Evolutionary conservation across 140 eudicot genomes (phyloP).

Genomic region (Bidens hawaiensis): DNA sequence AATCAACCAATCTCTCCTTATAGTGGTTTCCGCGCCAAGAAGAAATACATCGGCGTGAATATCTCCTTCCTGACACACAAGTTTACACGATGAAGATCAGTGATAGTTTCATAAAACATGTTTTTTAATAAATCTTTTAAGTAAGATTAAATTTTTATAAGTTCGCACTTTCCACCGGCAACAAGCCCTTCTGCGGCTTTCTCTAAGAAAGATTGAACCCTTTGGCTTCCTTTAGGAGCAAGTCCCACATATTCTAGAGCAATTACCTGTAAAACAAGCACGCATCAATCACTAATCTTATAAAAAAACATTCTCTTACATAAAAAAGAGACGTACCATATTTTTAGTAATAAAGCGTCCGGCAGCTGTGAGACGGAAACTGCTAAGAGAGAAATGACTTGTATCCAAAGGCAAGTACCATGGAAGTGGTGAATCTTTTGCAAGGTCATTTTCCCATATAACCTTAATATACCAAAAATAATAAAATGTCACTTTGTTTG

Average conservation of each 20-base stretch:
- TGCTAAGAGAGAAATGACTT: slow-evolving; percentile 75
- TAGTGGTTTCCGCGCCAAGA: slow-evolving; percentile 81
- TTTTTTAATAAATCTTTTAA: neutral
- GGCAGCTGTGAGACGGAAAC: slow-evolving; percentile 78
- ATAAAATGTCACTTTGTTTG: slow-evolving; percentile 7
- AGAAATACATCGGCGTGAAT: slow-evolving; percentile 95
- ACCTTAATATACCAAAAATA: slow-evolving; percentile 40
- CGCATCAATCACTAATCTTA: neutral
- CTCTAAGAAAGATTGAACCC: slow-evolving; percentile 88
- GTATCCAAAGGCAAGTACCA: slow-evolving; percentile 93
- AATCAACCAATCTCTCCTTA: neutral
- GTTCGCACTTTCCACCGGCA: slow-evolving; percentile 86
- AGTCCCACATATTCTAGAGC: slow-evolving; percentile 71
- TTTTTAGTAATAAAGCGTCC: slow-evolving; percentile 86
- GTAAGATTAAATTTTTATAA: neutral
- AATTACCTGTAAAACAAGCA: slow-evolving; percentile 40
- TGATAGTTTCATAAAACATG: neutral
- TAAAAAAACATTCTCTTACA: neutral
- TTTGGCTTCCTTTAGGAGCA: slow-evolving; percentile 94
- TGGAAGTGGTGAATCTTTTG: slow-evolving; percentile 77
- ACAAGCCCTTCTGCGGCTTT: slow-evolving; percentile 96
- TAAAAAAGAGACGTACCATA: slow-evolving; percentile 45
- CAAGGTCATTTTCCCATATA: slow-evolving; percentile 79
- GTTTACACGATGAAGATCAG: neutral
- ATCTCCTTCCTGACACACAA: slow-evolving; percentile 87